Conservation (phyloP, 176 grass and related monocot genomes). For the Olyra latifolia region DNA sequence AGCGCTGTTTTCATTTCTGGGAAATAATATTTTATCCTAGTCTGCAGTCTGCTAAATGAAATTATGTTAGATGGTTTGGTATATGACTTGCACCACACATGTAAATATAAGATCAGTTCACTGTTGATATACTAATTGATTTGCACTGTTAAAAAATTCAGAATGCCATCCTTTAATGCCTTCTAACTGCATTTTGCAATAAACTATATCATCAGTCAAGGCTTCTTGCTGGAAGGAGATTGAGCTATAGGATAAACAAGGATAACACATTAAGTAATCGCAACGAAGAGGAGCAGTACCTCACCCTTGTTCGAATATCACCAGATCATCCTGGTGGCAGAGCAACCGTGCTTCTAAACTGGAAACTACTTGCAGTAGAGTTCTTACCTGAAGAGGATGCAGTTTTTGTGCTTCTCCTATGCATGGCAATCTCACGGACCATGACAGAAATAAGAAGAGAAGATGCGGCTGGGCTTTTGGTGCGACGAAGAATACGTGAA, state of each 20-base stretch:
- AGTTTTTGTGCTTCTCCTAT: constrained; percentile 64
- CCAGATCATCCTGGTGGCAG: constrained; percentile 59
- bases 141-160: background rate
- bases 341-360: constrained; percentile 75
- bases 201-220: constrained; percentile 46
- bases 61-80: background rate
- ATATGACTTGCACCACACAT: background rate
- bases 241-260: constrained; percentile 70
- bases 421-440: constrained; percentile 64
- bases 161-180: background rate
- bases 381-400: constrained; percentile 87
- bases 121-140: background rate
- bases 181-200: constrained; percentile 29
- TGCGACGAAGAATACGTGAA: constrained; percentile 69
- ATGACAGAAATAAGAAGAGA: constrained; percentile 78
- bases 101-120: background rate
- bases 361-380: constrained; percentile 75
- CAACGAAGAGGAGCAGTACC: constrained; percentile 60
- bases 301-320: constrained; percentile 63
- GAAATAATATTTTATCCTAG: background rate
- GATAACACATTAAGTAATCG: constrained; percentile 15
- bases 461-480: constrained; percentile 68
- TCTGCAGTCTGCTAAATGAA: background rate
- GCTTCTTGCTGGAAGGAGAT: constrained; percentile 66
- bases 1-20: background rate